These are phyloP conservation scores for Fraxinus excelsior DNA, from an alignment of 257 asterid species.

Conservation along the genomic window DNA sequence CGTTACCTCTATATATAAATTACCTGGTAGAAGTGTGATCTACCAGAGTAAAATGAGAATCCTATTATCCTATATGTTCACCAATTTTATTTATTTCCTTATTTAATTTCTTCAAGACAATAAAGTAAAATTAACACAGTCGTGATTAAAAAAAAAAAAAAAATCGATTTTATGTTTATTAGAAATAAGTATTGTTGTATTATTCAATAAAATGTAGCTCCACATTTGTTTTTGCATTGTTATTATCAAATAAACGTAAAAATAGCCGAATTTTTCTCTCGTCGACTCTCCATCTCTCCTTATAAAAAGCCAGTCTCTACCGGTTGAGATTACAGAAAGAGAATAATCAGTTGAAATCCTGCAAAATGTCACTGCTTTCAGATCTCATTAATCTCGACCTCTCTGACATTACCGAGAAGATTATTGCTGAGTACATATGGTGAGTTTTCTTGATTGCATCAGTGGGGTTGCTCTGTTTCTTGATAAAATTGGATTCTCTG, in stretches of 20 bases:
- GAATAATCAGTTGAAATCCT: background rate
- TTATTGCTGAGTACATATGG: conserved; percentile 68
- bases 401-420: conserved; percentile 39
- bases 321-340: background rate
- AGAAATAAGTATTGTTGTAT: too few relatives aligned
- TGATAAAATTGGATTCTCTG: background rate
- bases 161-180: background rate
- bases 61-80: too few relatives aligned
- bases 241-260: background rate
- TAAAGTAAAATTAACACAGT: too few relatives aligned
- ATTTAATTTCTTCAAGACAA: too few relatives aligned
- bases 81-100: too few relatives aligned
- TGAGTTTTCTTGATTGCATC: conserved; percentile 28
- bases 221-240: background rate
- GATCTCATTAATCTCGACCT: conserved; percentile 65
- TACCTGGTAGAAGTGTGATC: too few relatives aligned
- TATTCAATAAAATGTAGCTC: too few relatives aligned
- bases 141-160: too few relatives aligned
- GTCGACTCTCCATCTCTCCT: background rate
- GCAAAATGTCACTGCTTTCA: conserved; percentile 39
- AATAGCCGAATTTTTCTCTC: background rate
- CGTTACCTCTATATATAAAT: too few relatives aligned
- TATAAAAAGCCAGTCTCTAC: background rate
- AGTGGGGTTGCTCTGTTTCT: conserved; percentile 10
- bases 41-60: too few relatives aligned